Evolutionary conservation across 345 rosid genomes (phyloP).

Genomic region (Combretum micranthum): DNA sequence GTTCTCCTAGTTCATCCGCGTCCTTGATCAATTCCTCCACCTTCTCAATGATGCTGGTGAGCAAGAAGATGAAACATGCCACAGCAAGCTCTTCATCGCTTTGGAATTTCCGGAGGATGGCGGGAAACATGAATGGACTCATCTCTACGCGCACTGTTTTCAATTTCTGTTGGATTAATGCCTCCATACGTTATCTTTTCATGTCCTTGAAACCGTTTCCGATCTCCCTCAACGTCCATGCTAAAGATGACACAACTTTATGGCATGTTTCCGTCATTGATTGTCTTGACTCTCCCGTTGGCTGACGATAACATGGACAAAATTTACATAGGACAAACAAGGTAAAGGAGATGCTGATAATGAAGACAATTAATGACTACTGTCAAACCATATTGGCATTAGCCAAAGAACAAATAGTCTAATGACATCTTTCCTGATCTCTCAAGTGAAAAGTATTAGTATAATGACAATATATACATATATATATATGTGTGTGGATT

Average conservation of each 20-base stretch:
- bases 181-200: conserved; percentile 32
- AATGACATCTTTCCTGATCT: too few species aligned
- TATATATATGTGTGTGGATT: too few species aligned
- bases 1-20: conserved; percentile 48
- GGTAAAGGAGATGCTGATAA: too few species aligned
- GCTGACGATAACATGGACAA: conserved; percentile 6
- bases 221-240: conserved; percentile 42
- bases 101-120: conserved; percentile 8
- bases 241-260: conserved; percentile 25
- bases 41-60: conserved; percentile 41
- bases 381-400: too few species aligned
- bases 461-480: too few species aligned
- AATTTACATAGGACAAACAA: not conserved
- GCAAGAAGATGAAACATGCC: conserved; percentile 37
- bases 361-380: too few species aligned
- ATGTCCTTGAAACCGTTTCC: conserved; percentile 45
- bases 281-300: conserved; percentile 14
- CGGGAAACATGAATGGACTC: conserved; percentile 11
- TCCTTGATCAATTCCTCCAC: conserved; percentile 43
- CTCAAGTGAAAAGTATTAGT: too few species aligned
- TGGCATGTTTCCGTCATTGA: conserved; percentile 37
- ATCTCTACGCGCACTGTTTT: conserved; percentile 37
- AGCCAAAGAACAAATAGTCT: too few species aligned
- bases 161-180: conserved; percentile 27
- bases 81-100: conserved; percentile 29